phyloP scores from a whole-genome alignment of 805 yeast genomes.

The Candida ortonii region DNA sequence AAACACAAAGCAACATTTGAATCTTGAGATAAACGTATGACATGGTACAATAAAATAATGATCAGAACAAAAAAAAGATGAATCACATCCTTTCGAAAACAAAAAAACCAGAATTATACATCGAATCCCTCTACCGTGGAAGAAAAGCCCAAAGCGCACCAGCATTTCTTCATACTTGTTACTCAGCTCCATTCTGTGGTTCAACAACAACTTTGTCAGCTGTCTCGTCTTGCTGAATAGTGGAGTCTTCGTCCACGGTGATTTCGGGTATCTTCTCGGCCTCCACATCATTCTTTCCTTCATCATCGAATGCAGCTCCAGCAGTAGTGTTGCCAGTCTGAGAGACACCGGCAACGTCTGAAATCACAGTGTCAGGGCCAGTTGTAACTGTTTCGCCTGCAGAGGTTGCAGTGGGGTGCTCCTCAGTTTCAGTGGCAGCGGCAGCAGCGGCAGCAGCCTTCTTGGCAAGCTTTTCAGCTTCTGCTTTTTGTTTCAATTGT shows the following conservation, averaged over 20 bases:
- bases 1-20: too few species aligned
- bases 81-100: too few species aligned
- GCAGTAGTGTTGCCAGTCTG: slow-evolving; percentile 13
- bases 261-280: slow-evolving; percentile 2
- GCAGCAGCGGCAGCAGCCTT: slow-evolving; percentile 13
- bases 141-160: slow-evolving; percentile 3
- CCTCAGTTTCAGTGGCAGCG: slow-evolving; percentile 11
- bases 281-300: slow-evolving; percentile 2
- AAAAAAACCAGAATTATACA: not conserved
- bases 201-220: slow-evolving; percentile 14
- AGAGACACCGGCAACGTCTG: slow-evolving; percentile 11
- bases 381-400: slow-evolving; percentile 14
- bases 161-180: not conserved
- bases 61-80: too few species aligned
- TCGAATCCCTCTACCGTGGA: not conserved
- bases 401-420: slow-evolving; percentile 17
- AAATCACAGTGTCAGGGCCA: slow-evolving; percentile 17
- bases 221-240: slow-evolving; percentile 47
- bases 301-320: slow-evolving; percentile 10
- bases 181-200: not conserved
- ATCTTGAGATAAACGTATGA: too few species aligned
- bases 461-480: slow-evolving; percentile 14
- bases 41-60: too few species aligned
- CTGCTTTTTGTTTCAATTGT: slow-evolving; percentile 23
- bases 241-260: slow-evolving; percentile 46